Base-by-base conservation (phyloP, 192 early-diverging fungal species). In the Polychytrium aggregatum region DNA sequence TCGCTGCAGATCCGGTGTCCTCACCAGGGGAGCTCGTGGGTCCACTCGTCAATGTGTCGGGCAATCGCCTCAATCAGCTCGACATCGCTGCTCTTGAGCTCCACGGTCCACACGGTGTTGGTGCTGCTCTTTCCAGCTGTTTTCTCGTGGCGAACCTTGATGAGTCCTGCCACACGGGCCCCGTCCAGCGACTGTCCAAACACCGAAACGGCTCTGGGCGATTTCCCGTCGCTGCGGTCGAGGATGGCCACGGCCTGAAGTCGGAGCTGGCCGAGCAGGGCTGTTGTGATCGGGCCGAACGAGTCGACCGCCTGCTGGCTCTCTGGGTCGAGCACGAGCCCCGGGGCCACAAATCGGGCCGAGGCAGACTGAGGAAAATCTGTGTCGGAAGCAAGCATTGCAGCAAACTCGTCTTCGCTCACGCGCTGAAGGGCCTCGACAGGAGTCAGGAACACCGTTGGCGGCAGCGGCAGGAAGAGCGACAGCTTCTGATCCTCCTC, bases 131-230 rank as follows among this genome's bases (percentile, higher is more conserved):
- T 27, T 13, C 47, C 48, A 30, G 21, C 48, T 27, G 27, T 39
- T 30, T 39, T 39, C 11, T 22, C 41, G 14, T 18, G 21, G n/a
- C 48, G 6, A 21, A 48, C 49, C 51, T 64, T 64, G 11, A 64
- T 39, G 28, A 64, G 28, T 34, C 62, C 62, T 6, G 62, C 62
- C 29, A 64, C 56, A 44, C 53, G 55, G 21, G 44, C 31, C 3
- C 49, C 41, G 13, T 48, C 35, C 14, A 46, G n/a, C 27, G 37
- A 50, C 24, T 34, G 14, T 44, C 54, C 55, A 49, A 54, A 64
- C 9, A 64, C 46, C 8, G 55, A 58, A n/a, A 36, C n/a, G n/a
- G n/a, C n/a, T n/a, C n/a, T n/a, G n/a, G n/a, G n/a, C n/a, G n/a
- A n/a, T n/a, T n/a, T n/a, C n/a, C n/a, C n/a, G n/a, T n/a, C n/a